Evolutionary conservation across 805 yeast species (phyloP), one percentile per base, ranked within the genome.

Genomic region (Zygosaccharomyces bailii): DNA sequence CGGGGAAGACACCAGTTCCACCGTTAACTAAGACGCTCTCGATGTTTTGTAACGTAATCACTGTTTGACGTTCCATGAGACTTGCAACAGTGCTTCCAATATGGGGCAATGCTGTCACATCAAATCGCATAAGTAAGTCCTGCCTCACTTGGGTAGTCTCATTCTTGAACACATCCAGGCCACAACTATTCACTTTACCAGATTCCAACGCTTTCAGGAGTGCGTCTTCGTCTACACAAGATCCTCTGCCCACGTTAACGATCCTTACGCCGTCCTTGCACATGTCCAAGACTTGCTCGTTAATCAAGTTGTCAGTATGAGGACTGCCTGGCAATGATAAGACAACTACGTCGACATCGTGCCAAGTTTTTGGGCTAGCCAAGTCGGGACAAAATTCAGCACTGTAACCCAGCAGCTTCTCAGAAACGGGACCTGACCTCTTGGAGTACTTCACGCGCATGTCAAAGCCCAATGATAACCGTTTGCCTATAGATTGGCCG

Each of bases 181-280:
- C 93, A 6, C 82, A 86, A 57, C 81, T 76, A 5, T 74, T 63
- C 2, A 86, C 71, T 42, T 79, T 74, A 0, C 86, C 87, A 5
- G 71, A 53, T 44, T 79, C 70, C 42, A 86, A 67, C 0, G 82
- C 90, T 4, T 66, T 71, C 8, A 84, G 68, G 38, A 85, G 63
- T 2, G 79, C 89, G n/a, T 74, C 70, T 53, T 82, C 88, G 52
- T 84, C 79, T 48, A 86, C 72, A 27, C 84, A 75, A 2, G 74
- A 54, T 1, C 95, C 95, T 48, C 95, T 70, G 1, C 95, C 95
- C 33, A 86, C 79, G 56, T 86, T 86, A 38, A 86, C 79, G 18
- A 86, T 67, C 42, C 86, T 70, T 5, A 82, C 72, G 1, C 85
- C 82, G 32, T 69, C 66, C 32, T 74, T 71, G 45, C 84, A 68